phyloP scores from a whole-genome alignment of 768 basidiomycete species.

The Boletus subparvulus region DNA sequence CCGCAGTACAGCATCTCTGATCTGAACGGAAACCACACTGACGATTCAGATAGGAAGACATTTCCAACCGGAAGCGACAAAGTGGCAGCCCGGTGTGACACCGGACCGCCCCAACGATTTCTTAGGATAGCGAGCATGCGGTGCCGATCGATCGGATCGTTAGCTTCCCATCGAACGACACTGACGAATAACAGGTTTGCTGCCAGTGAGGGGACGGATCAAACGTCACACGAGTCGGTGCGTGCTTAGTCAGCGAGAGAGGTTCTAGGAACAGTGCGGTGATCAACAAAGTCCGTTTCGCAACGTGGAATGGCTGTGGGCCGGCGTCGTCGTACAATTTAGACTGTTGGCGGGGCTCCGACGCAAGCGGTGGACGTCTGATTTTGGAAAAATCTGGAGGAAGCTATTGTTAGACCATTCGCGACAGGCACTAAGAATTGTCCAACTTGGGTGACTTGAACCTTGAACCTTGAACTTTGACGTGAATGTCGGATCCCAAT shows the following conservation, averaged over 20 bases:
- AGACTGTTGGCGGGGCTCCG: not conserved
- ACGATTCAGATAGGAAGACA: not conserved
- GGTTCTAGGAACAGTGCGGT: not conserved
- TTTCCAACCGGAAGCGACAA: not conserved
- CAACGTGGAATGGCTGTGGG: not conserved
- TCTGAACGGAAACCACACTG: too few relatives aligned
- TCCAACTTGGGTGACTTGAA: too few relatives aligned
- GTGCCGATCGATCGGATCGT: not conserved
- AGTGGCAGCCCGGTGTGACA: too few relatives aligned
- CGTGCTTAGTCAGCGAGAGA: not conserved
- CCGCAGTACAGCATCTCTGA: not conserved
- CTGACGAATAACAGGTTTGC: not conserved
- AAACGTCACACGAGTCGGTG: not conserved
- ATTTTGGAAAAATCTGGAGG: not conserved
- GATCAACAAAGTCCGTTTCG: too few relatives aligned
- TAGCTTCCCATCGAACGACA: not conserved
- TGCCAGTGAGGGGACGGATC: not conserved
- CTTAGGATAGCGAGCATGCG: not conserved
- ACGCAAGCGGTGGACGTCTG: too few relatives aligned
- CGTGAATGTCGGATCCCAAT: too few relatives aligned
- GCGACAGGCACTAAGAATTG: not conserved
- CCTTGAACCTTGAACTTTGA: too few relatives aligned
- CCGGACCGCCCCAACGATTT: not conserved
- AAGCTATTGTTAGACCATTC: not conserved
- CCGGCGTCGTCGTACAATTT: not conserved